Evolutionary conservation across 768 basidiomycete genomes (phyloP), one percentile per base, ranked within the genome.

Genomic region (Termitomyces sp.): DNA sequence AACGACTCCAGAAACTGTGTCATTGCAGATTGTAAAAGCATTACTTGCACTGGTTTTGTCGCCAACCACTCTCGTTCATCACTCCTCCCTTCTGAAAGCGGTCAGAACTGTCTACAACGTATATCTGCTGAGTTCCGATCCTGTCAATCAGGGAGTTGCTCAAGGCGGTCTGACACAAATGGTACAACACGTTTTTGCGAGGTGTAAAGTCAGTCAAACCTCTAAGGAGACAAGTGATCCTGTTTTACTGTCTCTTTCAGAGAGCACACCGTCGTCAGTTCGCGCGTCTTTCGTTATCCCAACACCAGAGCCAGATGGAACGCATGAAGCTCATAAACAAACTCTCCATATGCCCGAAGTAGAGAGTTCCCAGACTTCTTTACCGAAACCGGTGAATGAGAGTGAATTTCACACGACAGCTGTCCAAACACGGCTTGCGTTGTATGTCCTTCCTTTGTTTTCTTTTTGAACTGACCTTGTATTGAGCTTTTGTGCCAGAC

Each of bases 31-130:
- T 56, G 93, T 99, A 59, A 98, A 98, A 69, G 94, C 94, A 3
- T 79, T 99, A 17, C 83, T 99, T 39, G 80, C 94, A 0, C 75
- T 98, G 47, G 86, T 98, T 30, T 77, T 99, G 46, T 98, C 95
- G 1, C 79, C 89, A 5, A 89, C 86, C 6, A 82, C 89, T 40
- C 79, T 94, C 27, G 92, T 98, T 3, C 97, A 99, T 70, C 97
- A 98, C 68, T 97, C 94, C 5, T 90, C 93, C 11, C 78, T 99
- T 43, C 81, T 99, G 62, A 98, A 98, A 70, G 94, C 94, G 28
- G 91, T 99, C 32, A 83, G 97, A 46, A 98, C 97, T 19, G 97
- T 99, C 3, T 99, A 98, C 76, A 98, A 99, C 68, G 88, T 99
- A 57, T 99, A 98, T 69, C 78, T 99, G 27, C 79, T 98, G 57